Evolutionary conservation across 2,329 filamentous ascomycete species (phyloP), one percentile per base, ranked within the genome.

Genomic region (Pseudogymnoascus pannorum): DNA sequence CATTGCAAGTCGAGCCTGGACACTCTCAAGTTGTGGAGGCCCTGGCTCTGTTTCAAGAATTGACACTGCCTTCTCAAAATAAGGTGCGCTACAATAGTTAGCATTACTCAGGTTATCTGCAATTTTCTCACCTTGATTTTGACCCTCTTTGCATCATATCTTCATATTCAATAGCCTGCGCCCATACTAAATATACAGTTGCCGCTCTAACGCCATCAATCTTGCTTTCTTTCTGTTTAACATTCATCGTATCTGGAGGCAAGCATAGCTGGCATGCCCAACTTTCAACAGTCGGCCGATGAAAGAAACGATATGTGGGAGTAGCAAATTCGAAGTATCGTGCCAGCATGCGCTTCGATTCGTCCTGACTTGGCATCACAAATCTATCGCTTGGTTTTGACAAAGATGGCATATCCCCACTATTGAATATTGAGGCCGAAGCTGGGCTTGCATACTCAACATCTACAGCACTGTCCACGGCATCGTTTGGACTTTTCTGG

Each of bases 241-340:
- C 1, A 44, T 44, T 44, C 20, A 8, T 24, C 20, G 18, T 24
- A 24, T 44, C 40, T 24, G 6, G 40, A 44, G 12, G 20, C 40
- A 24, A 24, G 20, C 20, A 72, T 59, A 80, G 74, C 8, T 71
- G 66, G 24, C 74, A 69, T 2, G 80, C 66, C 80, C 81, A 84
- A 0, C 64, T 59, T 58, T 81, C 77, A 0, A 83, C 77, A 2
- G 78, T 80, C 0, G 80, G 79, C 0, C 81, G 74, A 66, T 85
- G 81, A 18, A 86, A 67, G 61, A 85, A 82, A 3, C 82, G 77
- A 65, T 85, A 84, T 0, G 83, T 86, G 0, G 83, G 81, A 18
- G 83, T 81, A 5, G 81, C 83, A 61, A 81, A 82, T 54, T 85
- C 82, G 64, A 86, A 86, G 60, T 85, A 86, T 5, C 82, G 72